These are phyloP conservation scores for Phaffia tasmanica DNA, from an alignment of 768 basidiomycete species.

Conservation along the genomic window DNA sequence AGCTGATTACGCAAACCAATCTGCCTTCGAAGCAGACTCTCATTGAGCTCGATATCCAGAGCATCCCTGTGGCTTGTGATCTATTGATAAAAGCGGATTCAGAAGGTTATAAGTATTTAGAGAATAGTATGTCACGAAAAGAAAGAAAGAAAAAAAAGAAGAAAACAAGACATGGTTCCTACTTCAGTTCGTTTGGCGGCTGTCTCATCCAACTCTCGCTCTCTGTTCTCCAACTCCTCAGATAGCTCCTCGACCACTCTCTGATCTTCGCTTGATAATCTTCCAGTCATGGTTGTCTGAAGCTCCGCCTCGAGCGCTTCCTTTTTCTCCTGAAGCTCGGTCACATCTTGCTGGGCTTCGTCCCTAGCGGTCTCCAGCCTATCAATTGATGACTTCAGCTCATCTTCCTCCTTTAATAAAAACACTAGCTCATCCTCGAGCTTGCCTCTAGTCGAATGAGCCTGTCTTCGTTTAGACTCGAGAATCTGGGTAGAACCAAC, in stretches of 20 bases:
- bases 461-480: slow-evolving; percentile 58
- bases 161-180: neutral
- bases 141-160: neutral
- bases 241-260: slow-evolving; percentile 53
- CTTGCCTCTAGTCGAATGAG: slow-evolving; percentile 56
- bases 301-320: slow-evolving; percentile 60
- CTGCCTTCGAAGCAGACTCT: slow-evolving; percentile 65
- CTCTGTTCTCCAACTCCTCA: slow-evolving; percentile 58
- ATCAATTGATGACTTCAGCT: slow-evolving; percentile 49
- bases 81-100: slow-evolving; percentile 37
- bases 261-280: slow-evolving; percentile 63
- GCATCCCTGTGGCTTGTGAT: slow-evolving; percentile 64
- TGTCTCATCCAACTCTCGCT: slow-evolving; percentile 28
- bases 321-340: slow-evolving; percentile 51
- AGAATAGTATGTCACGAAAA: neutral
- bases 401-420: slow-evolving; percentile 60
- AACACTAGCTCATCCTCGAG: slow-evolving; percentile 52
- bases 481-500: slow-evolving; percentile 62
- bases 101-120: neutral
- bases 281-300: slow-evolving; percentile 59
- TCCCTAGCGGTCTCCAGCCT: slow-evolving; percentile 57
- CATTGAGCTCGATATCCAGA: slow-evolving; percentile 85
- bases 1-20: slow-evolving; percentile 68
- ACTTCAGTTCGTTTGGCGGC: neutral
- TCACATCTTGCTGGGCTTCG: slow-evolving; percentile 63